phyloP scores from a whole-genome alignment of 805 yeast species.

The Starmerella ratchasimensis region DNA sequence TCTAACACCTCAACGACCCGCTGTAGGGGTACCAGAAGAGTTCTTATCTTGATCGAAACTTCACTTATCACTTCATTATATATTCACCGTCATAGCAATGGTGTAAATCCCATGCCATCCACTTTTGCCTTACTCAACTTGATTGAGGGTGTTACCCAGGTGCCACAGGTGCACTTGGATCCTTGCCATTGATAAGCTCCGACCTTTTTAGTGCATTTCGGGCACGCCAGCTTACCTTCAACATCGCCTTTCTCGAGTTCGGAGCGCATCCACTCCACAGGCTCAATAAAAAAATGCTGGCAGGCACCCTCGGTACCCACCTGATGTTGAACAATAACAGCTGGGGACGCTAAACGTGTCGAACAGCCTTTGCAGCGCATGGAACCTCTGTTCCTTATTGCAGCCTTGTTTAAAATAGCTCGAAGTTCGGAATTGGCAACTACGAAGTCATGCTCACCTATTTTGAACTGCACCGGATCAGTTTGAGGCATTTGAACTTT shows the following conservation, averaged over 20 bases:
- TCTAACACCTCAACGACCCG: slow-evolving; percentile 27
- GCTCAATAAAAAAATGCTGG: slow-evolving; percentile 80
- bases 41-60: too few relatives aligned
- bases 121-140: slow-evolving; percentile 70
- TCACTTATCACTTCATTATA: too few relatives aligned
- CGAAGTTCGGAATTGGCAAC: slow-evolving; percentile 4
- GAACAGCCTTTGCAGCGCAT: slow-evolving; percentile 78
- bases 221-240: slow-evolving; percentile 80
- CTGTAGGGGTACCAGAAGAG: slow-evolving; percentile 71
- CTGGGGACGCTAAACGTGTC: slow-evolving; percentile 47
- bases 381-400: slow-evolving; percentile 4
- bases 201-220: slow-evolving; percentile 68
- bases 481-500: slow-evolving; percentile 5
- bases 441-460: neutral
- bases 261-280: slow-evolving; percentile 79
- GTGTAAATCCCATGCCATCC: slow-evolving; percentile 37
- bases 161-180: slow-evolving; percentile 83
- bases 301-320: slow-evolving; percentile 31
- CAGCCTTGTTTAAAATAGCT: slow-evolving; percentile 13
- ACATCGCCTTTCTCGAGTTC: slow-evolving; percentile 61
- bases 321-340: slow-evolving; percentile 46
- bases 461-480: neutral
- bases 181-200: slow-evolving; percentile 96
- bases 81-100: neutral
- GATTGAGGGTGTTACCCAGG: slow-evolving; percentile 89